Evolutionary conservation across 257 asterid genomes (phyloP).

Genomic region (Primulina eburnea): DNA sequence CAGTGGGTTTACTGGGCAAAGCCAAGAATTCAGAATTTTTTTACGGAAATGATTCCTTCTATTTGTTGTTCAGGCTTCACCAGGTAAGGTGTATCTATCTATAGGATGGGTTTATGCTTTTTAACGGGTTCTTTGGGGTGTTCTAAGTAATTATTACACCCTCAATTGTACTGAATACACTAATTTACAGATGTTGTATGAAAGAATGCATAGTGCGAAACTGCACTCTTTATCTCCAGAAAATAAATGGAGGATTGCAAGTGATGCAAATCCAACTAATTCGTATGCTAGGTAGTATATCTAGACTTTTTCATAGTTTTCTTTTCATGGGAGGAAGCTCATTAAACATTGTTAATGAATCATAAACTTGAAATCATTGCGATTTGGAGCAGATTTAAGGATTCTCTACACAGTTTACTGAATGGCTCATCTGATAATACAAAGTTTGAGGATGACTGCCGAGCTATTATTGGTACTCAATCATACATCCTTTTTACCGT

Average conservation of each 20-base stretch:
- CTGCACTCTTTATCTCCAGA: slow-evolving; percentile 66
- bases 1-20: slow-evolving; percentile 38
- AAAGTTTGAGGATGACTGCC: slow-evolving; percentile 94
- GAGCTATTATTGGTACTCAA: slow-evolving; percentile 85
- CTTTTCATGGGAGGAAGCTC: slow-evolving; percentile 16
- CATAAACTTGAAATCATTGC: slow-evolving; percentile 27
- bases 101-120: slow-evolving; percentile 12
- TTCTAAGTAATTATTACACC: slow-evolving; percentile 6
- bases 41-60: slow-evolving; percentile 84
- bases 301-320: slow-evolving; percentile 17
- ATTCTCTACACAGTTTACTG: slow-evolving; percentile 68
- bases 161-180: slow-evolving; percentile 19
- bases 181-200: slow-evolving; percentile 69
- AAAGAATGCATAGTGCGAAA: slow-evolving; percentile 78
- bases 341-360: slow-evolving; percentile 18
- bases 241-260: slow-evolving; percentile 64
- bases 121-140: slow-evolving; percentile 10
- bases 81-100: slow-evolving; percentile 43
- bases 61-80: slow-evolving; percentile 85
- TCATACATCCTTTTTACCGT: slow-evolving; percentile 81
- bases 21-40: slow-evolving; percentile 48
- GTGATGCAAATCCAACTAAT: slow-evolving; percentile 46
- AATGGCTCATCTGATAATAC: slow-evolving; percentile 82
- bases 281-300: slow-evolving; percentile 68
- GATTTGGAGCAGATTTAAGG: slow-evolving; percentile 63